Evolutionary conservation across 352 stramenopile genomes (phyloP).

Genomic region (Phytophthora constricta): DNA sequence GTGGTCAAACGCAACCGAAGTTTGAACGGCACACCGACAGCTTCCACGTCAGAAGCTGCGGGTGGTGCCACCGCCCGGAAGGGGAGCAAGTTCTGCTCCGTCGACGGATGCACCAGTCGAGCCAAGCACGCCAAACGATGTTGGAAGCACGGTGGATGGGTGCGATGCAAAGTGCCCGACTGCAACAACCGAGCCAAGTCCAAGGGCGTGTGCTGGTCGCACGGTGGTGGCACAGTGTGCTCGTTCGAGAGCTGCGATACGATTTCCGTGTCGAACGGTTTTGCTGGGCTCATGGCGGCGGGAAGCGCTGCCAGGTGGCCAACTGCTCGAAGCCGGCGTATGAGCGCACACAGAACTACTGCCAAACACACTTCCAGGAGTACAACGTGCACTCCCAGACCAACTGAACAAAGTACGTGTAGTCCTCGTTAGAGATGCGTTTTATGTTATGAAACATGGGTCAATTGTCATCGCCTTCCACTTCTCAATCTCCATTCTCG

Average conservation of each 20-base stretch:
- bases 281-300: constrained; percentile 44
- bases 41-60: constrained; percentile 7
- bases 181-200: constrained; percentile 72
- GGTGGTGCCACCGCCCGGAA: constrained; percentile 20
- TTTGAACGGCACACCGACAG: neutral
- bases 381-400: neutral
- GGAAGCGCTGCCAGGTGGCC: constrained; percentile 42
- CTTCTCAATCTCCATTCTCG: too few relatives aligned
- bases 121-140: constrained; percentile 60
- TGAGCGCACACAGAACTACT: constrained; percentile 48
- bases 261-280: constrained; percentile 59
- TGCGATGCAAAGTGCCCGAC: constrained; percentile 59
- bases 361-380: constrained; percentile 34
- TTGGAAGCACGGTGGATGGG: constrained; percentile 62
- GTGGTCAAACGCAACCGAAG: constrained; percentile 25
- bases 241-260: constrained; percentile 50
- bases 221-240: constrained; percentile 58
- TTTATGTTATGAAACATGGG: neutral
- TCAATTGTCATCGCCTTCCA: constrained; percentile 1
- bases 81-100: constrained; percentile 58
- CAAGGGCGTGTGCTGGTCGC: constrained; percentile 64
- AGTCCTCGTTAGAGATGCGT: constrained; percentile 5
- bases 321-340: constrained; percentile 49
- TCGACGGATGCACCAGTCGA: constrained; percentile 50
- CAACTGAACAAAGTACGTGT: neutral